These are phyloP conservation scores for Amanita rubescens DNA, from an alignment of 768 basidiomycete genomes.

Conservation along the genomic window DNA sequence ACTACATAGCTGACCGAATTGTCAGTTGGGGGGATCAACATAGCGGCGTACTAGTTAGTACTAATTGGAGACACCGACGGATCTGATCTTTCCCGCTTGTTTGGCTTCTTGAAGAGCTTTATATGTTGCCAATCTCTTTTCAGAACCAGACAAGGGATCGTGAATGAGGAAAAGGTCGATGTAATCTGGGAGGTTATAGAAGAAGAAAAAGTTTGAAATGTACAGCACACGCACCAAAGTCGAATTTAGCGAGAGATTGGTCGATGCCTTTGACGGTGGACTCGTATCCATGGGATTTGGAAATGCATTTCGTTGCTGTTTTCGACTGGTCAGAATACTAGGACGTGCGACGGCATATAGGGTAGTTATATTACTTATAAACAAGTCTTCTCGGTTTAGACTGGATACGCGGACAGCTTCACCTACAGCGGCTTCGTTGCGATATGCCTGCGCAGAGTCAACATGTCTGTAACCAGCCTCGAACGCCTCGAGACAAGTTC, in stretches of 20 bases:
- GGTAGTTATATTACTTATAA: constrained; percentile 49
- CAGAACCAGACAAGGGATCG: constrained; percentile 56
- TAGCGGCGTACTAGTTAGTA: no score
- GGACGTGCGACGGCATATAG: not conserved
- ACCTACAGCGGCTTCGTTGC: constrained; percentile 46
- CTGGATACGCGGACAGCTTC: constrained; percentile 42
- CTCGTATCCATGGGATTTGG: constrained; percentile 56
- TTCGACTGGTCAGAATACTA: not conserved
- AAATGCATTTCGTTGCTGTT: constrained; percentile 59
- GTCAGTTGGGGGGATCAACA: no score
- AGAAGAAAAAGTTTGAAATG: not conserved
- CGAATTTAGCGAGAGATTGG: constrained; percentile 49
- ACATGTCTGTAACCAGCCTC: constrained; percentile 55
- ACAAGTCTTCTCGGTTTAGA: constrained; percentile 42
- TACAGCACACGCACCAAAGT: constrained; percentile 39
- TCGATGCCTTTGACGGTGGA: constrained; percentile 52
- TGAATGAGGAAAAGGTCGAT: constrained; percentile 75
- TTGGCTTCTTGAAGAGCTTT: constrained; percentile 60
- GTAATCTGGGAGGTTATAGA: constrained; percentile 21
- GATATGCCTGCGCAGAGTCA: constrained; percentile 52
- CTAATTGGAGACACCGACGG: constrained; percentile 85
- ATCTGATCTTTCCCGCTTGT: constrained; percentile 55
- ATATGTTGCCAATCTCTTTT: constrained; percentile 64
- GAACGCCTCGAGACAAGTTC: constrained; percentile 49
- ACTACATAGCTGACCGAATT: constrained; percentile 27